Evolutionary conservation across 495 filamentous ascomycete species (phyloP), one percentile per base, ranked within the genome.

Genomic region (Lichina pygmaea): DNA sequence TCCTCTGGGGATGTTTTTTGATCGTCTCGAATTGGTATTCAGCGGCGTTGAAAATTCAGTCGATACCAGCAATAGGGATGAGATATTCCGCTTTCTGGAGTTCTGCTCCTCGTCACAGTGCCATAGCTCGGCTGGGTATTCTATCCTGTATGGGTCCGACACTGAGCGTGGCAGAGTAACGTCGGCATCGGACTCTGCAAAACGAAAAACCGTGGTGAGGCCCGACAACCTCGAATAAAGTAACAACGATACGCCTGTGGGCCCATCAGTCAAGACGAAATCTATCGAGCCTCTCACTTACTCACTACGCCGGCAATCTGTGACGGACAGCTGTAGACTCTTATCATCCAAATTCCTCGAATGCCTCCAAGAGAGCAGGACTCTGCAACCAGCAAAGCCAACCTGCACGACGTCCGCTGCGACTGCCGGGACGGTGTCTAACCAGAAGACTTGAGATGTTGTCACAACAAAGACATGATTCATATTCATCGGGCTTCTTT

Each of bases 291-390:
- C 16, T 15, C 33, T 9, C 9, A 15, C 5, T 12, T n/a, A 7
- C 15, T 48, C 16, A 34, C 11, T 33, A 12, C 17, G 10, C 12
- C 24, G 47, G 12, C 48, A 49, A 39, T 48, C 46, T 42, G 55
- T 24, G 24, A 24, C 24, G 24, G 24, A 24, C 58, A 66, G 46
- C 44, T 50, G 53, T 43, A 68, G 51, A 8, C 55, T 58, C 16
- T 44, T 49, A 47, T 61, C 58, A 48, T 52, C 53, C 41, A 41
- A 41, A 43, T 63, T 58, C 44, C 59, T 61, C 46, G 62, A 67
- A 54, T 73, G 71, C 3, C 55, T 55, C 47, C 62, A 65, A 6
- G 62, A 64, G 0, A 61, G 34, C 16, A 64, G 45, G 4, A 56
- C 47, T 7, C 49, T 48, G 9, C 56, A 53, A 36, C 45, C 50